A percentile compares a stretch with the other conserved stretches of the same genome.
phyloP scores from a whole-genome alignment of 2,329 filamentous ascomycete species.

The Rutstroemia sydowiana region DNA sequence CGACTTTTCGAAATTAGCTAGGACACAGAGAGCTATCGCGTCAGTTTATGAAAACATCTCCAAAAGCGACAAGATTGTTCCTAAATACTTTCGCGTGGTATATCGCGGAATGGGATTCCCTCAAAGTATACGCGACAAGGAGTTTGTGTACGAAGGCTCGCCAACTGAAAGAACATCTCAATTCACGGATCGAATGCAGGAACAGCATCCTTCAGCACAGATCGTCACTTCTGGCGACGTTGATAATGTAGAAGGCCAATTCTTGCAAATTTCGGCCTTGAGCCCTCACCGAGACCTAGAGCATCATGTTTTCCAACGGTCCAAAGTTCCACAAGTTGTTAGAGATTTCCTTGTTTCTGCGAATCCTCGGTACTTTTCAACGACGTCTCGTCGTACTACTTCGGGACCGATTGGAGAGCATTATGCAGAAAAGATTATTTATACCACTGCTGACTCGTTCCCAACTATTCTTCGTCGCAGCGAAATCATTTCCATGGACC shows the following conservation, averaged over 20 bases:
- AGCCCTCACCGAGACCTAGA: slow-evolving; percentile 73
- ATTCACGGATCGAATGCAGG: slow-evolving; percentile 88
- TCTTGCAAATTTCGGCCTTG: slow-evolving; percentile 72
- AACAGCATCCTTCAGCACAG: slow-evolving; percentile 79
- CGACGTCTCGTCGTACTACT: slow-evolving; percentile 64
- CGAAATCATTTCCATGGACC: slow-evolving; percentile 66
- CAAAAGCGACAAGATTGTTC: slow-evolving; percentile 69
- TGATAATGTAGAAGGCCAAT: slow-evolving; percentile 86
- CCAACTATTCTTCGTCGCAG: slow-evolving; percentile 85
- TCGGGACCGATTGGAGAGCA: slow-evolving; percentile 64
- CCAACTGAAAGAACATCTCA: slow-evolving; percentile 68
- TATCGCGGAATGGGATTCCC: slow-evolving; percentile 90
- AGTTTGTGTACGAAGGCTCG: slow-evolving; percentile 83
- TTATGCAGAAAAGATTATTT: slow-evolving; percentile 76
- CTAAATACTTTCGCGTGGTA: slow-evolving; percentile 84
- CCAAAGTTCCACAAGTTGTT: slow-evolving; percentile 74
- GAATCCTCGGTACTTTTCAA: slow-evolving; percentile 70
- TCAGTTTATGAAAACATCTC: slow-evolving; percentile 84
- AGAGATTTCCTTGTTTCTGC: slow-evolving; percentile 81
- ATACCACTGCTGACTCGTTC: slow-evolving; percentile 77
- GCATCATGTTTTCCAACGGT: slow-evolving; percentile 80
- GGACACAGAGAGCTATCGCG: slow-evolving; percentile 83
- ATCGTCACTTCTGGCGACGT: slow-evolving; percentile 63
- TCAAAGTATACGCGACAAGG: slow-evolving; percentile 71
- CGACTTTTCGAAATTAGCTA: slow-evolving; percentile 86